Evolutionary conservation across 2,329 filamentous ascomycete genomes (phyloP).

Genomic region (Nemania bipapillata): DNA sequence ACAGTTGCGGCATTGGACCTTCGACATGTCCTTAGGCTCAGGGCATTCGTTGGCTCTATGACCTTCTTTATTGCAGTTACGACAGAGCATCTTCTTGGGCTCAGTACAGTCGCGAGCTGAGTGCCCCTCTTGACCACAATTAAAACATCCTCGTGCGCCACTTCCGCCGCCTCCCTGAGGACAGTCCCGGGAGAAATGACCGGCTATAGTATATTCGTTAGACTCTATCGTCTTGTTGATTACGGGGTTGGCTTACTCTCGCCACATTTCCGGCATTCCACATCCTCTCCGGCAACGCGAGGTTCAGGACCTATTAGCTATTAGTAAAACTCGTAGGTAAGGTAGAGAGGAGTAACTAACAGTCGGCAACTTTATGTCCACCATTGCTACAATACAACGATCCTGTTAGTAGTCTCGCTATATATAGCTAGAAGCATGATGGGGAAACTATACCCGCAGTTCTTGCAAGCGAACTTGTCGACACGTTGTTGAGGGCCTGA

Average conservation of each 20-base stretch:
- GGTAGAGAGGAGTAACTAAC: constrained; percentile 51
- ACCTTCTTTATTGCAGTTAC: constrained; percentile 68
- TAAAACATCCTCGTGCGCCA: constrained; percentile 64
- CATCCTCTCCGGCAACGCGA: constrained; percentile 66
- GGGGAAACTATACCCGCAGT: constrained; percentile 64
- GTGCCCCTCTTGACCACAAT: constrained; percentile 73
- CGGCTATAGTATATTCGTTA: constrained; percentile 55
- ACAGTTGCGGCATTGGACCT: constrained; percentile 63
- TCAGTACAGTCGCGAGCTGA: constrained; percentile 63
- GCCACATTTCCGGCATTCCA: constrained; percentile 74
- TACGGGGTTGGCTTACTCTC: constrained; percentile 60
- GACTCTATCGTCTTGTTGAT: constrained; percentile 1
- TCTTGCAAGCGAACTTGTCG: constrained; percentile 74
- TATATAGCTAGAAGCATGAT: neutral
- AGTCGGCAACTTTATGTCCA: constrained; percentile 64
- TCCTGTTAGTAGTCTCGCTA: constrained; percentile 25
- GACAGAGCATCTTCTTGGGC: constrained; percentile 64
- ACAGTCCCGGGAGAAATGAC: constrained; percentile 73
- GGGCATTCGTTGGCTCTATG: constrained; percentile 73
- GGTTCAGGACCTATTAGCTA: constrained; percentile 60
- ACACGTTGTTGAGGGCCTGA: constrained; percentile 68
- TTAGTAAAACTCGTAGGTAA: constrained; percentile 35
- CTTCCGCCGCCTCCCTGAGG: constrained; percentile 67
- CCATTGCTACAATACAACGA: constrained; percentile 52
- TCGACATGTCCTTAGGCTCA: constrained; percentile 56